Percentiles rank a stretch among this genome's conserved stretches.
phyloP scores from a whole-genome alignment of 306 rosid genomes.

The Quercus cerris region DNA sequence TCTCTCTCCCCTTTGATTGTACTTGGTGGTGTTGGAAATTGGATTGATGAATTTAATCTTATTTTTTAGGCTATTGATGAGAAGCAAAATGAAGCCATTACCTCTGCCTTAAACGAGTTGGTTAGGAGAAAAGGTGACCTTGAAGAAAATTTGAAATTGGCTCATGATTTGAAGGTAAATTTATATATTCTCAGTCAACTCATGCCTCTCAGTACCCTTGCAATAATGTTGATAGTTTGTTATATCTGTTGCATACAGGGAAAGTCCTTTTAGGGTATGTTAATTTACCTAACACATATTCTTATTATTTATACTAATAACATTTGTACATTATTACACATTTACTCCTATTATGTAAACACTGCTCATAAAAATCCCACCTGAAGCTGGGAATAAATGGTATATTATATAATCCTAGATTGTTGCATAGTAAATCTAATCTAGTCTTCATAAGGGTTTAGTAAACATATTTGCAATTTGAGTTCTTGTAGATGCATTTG shows the following conservation, averaged over 20 bases:
- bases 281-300: too few relatives aligned
- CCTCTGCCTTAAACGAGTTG: conserved; percentile 77
- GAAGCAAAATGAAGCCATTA: conserved; percentile 76
- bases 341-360: too few relatives aligned
- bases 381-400: too few relatives aligned
- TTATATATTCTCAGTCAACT: not conserved
- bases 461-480: too few relatives aligned
- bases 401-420: too few relatives aligned
- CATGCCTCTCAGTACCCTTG: not conserved
- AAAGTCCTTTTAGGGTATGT: too few relatives aligned
- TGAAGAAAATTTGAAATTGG: conserved; percentile 78
- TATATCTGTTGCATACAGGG: not conserved
- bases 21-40: conserved; percentile 11
- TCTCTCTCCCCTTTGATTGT: conserved; percentile 1
- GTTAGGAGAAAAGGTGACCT: conserved; percentile 79
- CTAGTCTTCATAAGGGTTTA: too few relatives aligned
- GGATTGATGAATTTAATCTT: not conserved
- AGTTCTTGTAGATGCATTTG: too few relatives aligned
- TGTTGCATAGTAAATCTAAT: too few relatives aligned
- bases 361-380: too few relatives aligned
- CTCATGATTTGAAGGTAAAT: conserved; percentile 79
- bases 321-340: too few relatives aligned
- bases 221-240: conserved; percentile 1
- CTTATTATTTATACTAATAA: too few relatives aligned
- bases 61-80: conserved; percentile 73